Percentiles rank a stretch among this genome's conserved stretches.
phyloP scores from a whole-genome alignment of 805 yeast species.

The Ogataea chonburiensis region DNA sequence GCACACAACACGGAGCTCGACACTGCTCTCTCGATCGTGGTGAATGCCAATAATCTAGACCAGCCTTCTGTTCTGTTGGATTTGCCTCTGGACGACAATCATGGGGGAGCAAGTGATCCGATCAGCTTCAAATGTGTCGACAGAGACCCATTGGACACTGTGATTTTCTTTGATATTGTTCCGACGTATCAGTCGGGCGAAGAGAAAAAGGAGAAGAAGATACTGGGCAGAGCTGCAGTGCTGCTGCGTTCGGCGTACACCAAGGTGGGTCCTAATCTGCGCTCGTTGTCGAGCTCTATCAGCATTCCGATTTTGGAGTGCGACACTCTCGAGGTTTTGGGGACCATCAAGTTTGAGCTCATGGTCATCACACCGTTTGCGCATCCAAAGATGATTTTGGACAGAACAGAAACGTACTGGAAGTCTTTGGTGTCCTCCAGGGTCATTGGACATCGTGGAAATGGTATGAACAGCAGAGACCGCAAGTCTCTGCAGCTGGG shows the following conservation, averaged over 20 bases:
- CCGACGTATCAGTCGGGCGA: constrained; percentile 67
- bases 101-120: constrained; percentile 68
- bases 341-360: constrained; percentile 73
- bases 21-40: constrained; percentile 76
- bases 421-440: constrained; percentile 82
- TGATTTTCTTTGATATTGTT: constrained; percentile 78
- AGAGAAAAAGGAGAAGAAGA: constrained; percentile 33
- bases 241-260: constrained; percentile 60
- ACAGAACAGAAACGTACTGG: constrained; percentile 82
- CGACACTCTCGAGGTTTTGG: constrained; percentile 70
- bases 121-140: constrained; percentile 63
- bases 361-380: constrained; percentile 68
- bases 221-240: constrained; percentile 85
- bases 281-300: constrained; percentile 62
- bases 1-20: constrained; percentile 82
- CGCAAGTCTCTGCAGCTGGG: constrained; percentile 85
- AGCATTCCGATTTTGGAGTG: constrained; percentile 77
- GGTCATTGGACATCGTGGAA: constrained; percentile 94
- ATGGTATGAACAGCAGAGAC: constrained; percentile 78
- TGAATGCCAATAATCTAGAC: constrained; percentile 47
- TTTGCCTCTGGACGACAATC: constrained; percentile 78
- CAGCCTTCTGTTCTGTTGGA: constrained; percentile 63
- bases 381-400: constrained; percentile 66
- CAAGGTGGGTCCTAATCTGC: constrained; percentile 62
- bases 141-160: constrained; percentile 49